These are phyloP conservation scores for Pleurotus citrinopileatus DNA, from an alignment of 768 basidiomycete genomes.

Conservation along the genomic window DNA sequence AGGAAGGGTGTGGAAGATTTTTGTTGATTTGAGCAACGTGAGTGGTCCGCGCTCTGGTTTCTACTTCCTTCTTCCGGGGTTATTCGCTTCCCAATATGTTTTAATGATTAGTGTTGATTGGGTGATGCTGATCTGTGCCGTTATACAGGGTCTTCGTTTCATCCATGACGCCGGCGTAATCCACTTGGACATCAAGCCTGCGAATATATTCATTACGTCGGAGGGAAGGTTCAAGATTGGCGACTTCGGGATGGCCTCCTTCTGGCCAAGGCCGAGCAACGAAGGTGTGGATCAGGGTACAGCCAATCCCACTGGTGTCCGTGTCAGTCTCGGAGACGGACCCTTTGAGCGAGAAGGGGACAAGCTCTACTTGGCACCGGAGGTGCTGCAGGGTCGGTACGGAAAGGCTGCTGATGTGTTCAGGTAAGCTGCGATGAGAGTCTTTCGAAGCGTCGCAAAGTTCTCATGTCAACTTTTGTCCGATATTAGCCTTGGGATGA, in stretches of 20 bases:
- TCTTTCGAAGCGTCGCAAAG: conserved; percentile 24
- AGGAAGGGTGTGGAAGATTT: conserved; percentile 92
- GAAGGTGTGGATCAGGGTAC: background rate
- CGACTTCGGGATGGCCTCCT: conserved; percentile 97
- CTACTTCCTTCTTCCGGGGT: background rate
- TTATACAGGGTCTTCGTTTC: conserved; percentile 73
- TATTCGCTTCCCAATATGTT: conserved; percentile 22
- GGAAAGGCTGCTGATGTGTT: conserved; percentile 96
- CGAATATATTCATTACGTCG: conserved; percentile 89
- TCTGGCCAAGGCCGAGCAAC: conserved; percentile 69
- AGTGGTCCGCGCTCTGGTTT: conserved; percentile 34
- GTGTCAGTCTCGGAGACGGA: conserved; percentile 26
- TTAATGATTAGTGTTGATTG: conserved; percentile 28
- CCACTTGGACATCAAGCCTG: conserved; percentile 96
- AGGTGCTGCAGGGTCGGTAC: conserved; percentile 89
- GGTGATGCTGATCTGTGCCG: conserved; percentile 16
- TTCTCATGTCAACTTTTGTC: conserved; percentile 39
- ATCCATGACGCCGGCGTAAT: conserved; percentile 88
- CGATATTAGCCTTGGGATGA: conserved; percentile 81
- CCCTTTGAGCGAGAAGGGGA: conserved; percentile 96
- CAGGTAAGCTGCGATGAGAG: conserved; percentile 61
- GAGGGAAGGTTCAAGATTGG: conserved; percentile 93
- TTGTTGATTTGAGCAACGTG: conserved; percentile 87
- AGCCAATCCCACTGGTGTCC: conserved; percentile 11
- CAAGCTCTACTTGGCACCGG: conserved; percentile 94